Conservation (phyloP, 495 filamentous ascomycete genomes). For the Xylaria palmicola region DNA sequence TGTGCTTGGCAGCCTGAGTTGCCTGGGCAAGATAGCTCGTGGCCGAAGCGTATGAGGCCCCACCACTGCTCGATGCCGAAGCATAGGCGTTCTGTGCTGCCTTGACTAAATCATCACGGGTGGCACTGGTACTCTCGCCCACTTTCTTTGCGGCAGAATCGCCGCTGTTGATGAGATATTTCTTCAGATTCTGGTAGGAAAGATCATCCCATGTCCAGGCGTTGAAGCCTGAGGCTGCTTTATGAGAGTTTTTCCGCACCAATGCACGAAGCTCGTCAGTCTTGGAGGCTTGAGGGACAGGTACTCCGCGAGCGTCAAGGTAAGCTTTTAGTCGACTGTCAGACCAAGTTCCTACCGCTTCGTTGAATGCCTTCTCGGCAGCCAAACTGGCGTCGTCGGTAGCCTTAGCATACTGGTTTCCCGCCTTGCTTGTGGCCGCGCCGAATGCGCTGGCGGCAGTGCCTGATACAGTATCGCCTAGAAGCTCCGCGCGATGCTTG, state of each 20-base stretch:
- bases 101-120: slow-evolving; percentile 69
- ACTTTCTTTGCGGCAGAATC: slow-evolving; percentile 67
- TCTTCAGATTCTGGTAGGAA: slow-evolving; percentile 71
- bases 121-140: slow-evolving; percentile 61
- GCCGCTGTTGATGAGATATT: slow-evolving; percentile 61
- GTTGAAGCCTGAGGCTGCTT: slow-evolving; percentile 67
- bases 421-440: slow-evolving; percentile 79
- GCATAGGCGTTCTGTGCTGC: slow-evolving; percentile 70
- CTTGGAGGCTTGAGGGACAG: slow-evolving; percentile 74
- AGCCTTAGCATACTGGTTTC: slow-evolving; percentile 73
- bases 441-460: slow-evolving; percentile 67
- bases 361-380: slow-evolving; percentile 65
- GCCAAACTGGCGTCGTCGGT: slow-evolving; percentile 68
- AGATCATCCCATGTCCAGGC: slow-evolving; percentile 87
- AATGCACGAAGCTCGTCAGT: slow-evolving; percentile 76
- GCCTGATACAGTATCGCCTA: slow-evolving; percentile 62
- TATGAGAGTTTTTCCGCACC: slow-evolving; percentile 70
- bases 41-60: slow-evolving; percentile 66
- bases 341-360: slow-evolving; percentile 65
- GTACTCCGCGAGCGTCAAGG: slow-evolving; percentile 64
- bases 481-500: slow-evolving; percentile 76
- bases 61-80: slow-evolving; percentile 67
- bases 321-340: slow-evolving; percentile 73
- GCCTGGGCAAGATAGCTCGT: slow-evolving; percentile 70
- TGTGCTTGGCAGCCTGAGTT: slow-evolving; percentile 67